Base-by-base conservation (phyloP, 352 stramenopile genomes). In the Phytopythium oedochilum region DNA sequence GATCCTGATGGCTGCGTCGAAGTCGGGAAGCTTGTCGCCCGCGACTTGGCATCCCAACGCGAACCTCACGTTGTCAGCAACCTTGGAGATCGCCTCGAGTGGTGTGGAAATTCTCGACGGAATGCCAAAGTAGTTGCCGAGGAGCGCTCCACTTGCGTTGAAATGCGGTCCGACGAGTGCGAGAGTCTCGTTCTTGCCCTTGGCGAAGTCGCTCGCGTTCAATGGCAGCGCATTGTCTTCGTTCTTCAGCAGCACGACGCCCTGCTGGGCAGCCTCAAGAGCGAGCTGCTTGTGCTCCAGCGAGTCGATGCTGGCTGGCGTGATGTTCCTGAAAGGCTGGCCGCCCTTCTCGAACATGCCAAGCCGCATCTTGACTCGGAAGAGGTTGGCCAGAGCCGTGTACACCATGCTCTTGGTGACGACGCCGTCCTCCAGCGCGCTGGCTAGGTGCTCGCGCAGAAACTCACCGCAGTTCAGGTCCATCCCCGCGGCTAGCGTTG, bases 161-260 rank as follows among this genome's bases (percentile, higher is more conserved):
- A 86, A 81, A 43, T 94, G 83, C 22, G 89, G 89, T 0, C 89
- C 89, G 17, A 96, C 72, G 28, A 97, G 44, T 22, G 75, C 85
- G 23, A 96, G 57, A 12, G 61, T 60, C 15, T 51, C 43, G 15
- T 18, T 35, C 23, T 50, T 38, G 0, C 64, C 57, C n/a, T 57
- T 55, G 5, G 28, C 36, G 34, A 73, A 83, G 11, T 26, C 18
- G 26, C 42, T 50, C 0, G 47, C 15, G 2, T 60, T 43, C 22
- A 97, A 42, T n/a, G 89, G 89, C 8, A 97, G 64, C n/a, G 66
- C 44, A 0, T 54, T 58, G 17, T 62, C 51, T 3, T 80, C 61
- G 65, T 98, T 98, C 66, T 97, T 96, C 12, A 98, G 72, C 12
- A 98, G 55, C 25, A 97, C 88, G 25, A 98, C 68, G 26, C 73